A percentile compares a stretch with the other conserved stretches of the same genome.
Evolutionary conservation across 306 rosid genomes (phyloP).

Genomic region (Citrullus amarus): DNA sequence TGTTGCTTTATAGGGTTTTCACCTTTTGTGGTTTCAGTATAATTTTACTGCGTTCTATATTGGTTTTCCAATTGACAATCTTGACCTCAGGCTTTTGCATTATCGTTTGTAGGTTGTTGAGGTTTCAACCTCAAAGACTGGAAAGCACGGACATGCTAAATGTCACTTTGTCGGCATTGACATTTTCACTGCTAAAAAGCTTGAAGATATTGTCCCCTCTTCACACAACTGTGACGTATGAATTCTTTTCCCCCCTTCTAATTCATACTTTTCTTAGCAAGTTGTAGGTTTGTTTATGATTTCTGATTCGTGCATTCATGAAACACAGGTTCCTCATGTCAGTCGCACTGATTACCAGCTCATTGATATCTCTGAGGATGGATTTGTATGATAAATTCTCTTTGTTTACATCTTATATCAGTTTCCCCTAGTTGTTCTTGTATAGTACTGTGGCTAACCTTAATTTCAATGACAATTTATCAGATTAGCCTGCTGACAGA

Average conservation of each 20-base stretch:
- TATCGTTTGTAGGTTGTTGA: constrained; percentile 60
- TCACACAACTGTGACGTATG: constrained; percentile 96
- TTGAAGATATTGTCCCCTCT: constrained; percentile 96
- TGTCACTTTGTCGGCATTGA: constrained; percentile 96
- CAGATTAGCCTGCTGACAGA: constrained; percentile 97
- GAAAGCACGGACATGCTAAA: constrained; percentile 96
- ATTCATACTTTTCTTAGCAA: neutral
- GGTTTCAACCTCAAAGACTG: constrained; percentile 94
- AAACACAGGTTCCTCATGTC: constrained; percentile 85
- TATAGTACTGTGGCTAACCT: neutral
- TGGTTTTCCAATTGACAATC: neutral
- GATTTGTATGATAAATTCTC: constrained; percentile 53
- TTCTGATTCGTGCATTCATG: neutral
- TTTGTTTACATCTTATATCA: neutral
- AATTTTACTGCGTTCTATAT: neutral
- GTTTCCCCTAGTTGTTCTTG: neutral
- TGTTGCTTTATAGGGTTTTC: neutral
- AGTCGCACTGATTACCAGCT: constrained; percentile 91
- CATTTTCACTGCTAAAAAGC: constrained; percentile 85
- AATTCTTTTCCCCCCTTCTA: neutral
- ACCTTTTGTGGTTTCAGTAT: neutral
- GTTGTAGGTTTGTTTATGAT: neutral
- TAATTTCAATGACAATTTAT: neutral
- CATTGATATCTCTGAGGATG: constrained; percentile 94
- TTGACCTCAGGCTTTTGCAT: neutral